Conservation (phyloP, 148 eudicot genomes). For the Suaeda aralocaspica region DNA sequence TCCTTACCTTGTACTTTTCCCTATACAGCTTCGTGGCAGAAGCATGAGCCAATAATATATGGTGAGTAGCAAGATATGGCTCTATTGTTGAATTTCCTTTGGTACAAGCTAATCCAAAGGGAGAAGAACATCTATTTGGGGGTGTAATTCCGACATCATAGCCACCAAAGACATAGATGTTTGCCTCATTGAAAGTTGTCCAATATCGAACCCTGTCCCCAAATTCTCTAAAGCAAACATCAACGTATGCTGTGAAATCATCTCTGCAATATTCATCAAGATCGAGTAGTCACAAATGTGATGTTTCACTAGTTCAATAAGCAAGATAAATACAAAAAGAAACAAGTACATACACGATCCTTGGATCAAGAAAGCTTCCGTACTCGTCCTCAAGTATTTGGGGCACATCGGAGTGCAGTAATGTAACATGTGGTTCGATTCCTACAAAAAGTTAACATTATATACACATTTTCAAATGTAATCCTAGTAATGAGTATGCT, state of each 20-base stretch:
- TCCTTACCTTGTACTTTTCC: conserved; percentile 48
- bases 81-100: conserved; percentile 48
- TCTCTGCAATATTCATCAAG: conserved; percentile 31
- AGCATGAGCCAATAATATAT: conserved; percentile 57
- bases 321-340: too few species aligned
- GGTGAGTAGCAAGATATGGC: conserved; percentile 53
- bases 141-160: conserved; percentile 39
- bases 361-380: conserved; percentile 47
- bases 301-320: too few species aligned
- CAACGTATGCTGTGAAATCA: conserved; percentile 54
- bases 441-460: conserved; percentile 17
- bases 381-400: conserved; percentile 63
- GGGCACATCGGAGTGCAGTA: conserved; percentile 45
- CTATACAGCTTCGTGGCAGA: conserved; percentile 36
- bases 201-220: conserved; percentile 60
- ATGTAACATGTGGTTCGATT: conserved; percentile 54
- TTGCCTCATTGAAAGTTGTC: conserved; percentile 61
- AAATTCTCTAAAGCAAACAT: conserved; percentile 68
- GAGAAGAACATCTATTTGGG: conserved; percentile 44
- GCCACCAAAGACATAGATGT: conserved; percentile 33
- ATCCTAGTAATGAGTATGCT: too few species aligned
- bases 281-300: too few species aligned
- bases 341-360: conserved; percentile 36
- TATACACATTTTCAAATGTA: too few species aligned
- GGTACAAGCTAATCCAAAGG: conserved; percentile 31